Conservation (phyloP, 2,329 filamentous ascomycete genomes). For the Dactylellina drechsleri region DNA sequence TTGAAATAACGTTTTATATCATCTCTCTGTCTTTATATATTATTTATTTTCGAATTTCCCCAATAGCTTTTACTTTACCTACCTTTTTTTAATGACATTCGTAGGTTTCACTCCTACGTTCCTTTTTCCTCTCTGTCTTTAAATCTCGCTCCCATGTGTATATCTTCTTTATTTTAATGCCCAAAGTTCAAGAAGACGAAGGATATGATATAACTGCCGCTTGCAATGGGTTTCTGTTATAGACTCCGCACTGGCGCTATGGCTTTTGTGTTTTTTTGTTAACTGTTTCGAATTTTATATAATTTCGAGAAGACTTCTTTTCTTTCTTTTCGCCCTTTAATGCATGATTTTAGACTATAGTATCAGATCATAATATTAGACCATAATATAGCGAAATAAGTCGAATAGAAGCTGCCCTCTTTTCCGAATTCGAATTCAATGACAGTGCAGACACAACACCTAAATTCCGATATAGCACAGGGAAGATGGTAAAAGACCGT, state of each 20-base stretch:
- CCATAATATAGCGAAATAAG: no score
- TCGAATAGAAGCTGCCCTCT: no score
- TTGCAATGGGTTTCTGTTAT: background rate
- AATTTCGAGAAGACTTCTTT: background rate
- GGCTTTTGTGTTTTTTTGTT: background rate
- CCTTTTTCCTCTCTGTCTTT: no score
- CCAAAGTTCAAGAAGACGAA: background rate
- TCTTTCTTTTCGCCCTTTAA: background rate
- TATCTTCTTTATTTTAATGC: conserved; percentile 9
- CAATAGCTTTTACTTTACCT: no score
- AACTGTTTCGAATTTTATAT: background rate
- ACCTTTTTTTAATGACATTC: no score
- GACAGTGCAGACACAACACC: no score
- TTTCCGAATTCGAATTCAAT: background rate
- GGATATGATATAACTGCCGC: background rate
- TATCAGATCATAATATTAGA: no score
- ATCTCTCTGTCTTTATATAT: conserved; percentile 10
- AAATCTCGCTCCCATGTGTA: no score
- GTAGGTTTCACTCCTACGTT: no score
- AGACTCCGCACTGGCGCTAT: conserved; percentile 16
- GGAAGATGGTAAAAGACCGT: background rate
- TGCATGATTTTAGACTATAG: no score
- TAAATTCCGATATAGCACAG: background rate
- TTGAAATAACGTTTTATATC: conserved; percentile 3
- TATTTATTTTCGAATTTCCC: background rate